Base-by-base conservation (phyloP, 169 alveolate genomes). In the Plasmodium gaboni region DNA sequence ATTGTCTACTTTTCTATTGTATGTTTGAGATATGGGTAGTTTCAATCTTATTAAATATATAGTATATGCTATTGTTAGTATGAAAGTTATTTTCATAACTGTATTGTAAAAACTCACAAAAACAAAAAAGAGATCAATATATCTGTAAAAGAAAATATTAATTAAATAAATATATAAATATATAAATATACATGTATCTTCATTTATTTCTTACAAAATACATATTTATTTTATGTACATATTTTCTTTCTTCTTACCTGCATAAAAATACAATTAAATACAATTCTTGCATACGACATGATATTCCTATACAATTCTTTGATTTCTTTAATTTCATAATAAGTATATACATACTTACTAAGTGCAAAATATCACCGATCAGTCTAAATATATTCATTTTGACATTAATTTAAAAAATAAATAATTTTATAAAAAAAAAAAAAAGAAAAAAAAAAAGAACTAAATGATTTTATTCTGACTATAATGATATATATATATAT, bases 271-370 rank as follows among this genome's bases (percentile, higher is more conserved):
- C 99, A 19, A 98, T 93, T 70, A 97, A 91, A 85, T 97, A 98
- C 88, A 98, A 93, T 94, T 98, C 99, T 92, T 97, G 99, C 96
- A 98, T 98, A 91, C 98, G 96, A 78, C 98, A 96, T 15, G 99
- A 97, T 55, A 98, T 96, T 1, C 99, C 99, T 93, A 97, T 94
- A 87, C 99, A 98, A 88, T 96, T 97, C 87, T 97, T 97, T 61
- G 97, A 91, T 68, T 94, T 93, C 78, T 97, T 89, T 78, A 98
- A 96, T 93, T 98, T 97, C 93, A 92, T 94, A 57, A 98, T 93
- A 61, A 98, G 98, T 55, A 98, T 93, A 44, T 97, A 91, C 85
- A 97, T 95, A 64, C 99, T 97, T 78, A 94, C 89, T 51, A 98
- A 93, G 92, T 98, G 99, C 64, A 98, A 95, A 95, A 96, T 83